phyloP scores from a whole-genome alignment of 345 rosid species.

The Brassica rapa region DNA sequence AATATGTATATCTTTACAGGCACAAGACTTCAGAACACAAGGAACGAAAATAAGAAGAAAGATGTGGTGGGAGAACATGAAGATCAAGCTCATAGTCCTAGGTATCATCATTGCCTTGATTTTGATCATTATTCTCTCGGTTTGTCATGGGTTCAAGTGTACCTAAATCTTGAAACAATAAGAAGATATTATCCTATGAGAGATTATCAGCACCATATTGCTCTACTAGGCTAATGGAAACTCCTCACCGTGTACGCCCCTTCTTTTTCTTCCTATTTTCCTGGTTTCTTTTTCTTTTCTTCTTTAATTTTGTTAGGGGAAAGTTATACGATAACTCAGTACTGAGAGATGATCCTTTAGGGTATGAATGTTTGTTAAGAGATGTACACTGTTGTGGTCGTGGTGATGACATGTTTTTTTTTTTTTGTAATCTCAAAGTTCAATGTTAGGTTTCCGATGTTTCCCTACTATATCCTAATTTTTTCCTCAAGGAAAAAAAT shows the following conservation, averaged over 20 bases:
- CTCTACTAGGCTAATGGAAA: background rate
- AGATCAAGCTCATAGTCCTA: background rate
- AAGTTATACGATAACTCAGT: background rate
- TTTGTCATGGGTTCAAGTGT: background rate
- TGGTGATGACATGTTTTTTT: background rate
- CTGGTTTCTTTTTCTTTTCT: background rate
- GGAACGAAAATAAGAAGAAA: background rate
- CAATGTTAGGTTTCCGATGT: background rate
- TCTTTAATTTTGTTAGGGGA: background rate
- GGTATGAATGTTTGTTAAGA: conserved; percentile 5
- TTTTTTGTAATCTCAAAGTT: background rate
- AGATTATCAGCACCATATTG: background rate
- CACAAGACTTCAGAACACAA: background rate
- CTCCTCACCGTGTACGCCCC: background rate
- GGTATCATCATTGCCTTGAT: background rate
- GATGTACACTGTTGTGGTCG: conserved; percentile 2
- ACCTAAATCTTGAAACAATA: background rate
- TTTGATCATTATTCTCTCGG: background rate
- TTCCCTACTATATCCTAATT: background rate
- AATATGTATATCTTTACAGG: background rate
- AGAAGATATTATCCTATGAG: background rate
- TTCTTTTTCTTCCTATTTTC: background rate
- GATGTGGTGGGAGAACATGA: conserved; percentile 2
- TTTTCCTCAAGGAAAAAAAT: background rate
- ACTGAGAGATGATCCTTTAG: conserved; percentile 10